phyloP scores from a whole-genome alignment of 2,329 filamentous ascomycete species.

The Aureobasidium mangrovei region DNA sequence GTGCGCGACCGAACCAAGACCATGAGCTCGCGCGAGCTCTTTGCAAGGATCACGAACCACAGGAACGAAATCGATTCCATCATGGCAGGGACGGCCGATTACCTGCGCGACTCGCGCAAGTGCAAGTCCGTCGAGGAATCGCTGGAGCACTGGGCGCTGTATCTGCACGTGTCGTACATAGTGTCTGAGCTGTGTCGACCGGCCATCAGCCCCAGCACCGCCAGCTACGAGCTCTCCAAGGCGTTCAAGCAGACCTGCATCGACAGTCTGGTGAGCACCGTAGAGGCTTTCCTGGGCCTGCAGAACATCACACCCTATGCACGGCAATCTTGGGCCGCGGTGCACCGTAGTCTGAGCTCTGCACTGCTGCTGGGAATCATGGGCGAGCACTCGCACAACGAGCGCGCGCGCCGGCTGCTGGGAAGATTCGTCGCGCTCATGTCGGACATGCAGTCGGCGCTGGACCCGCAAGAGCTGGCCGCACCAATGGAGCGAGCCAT shows the following conservation, averaged over 20 bases:
- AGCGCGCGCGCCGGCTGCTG: constrained; percentile 37
- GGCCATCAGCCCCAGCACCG: constrained; percentile 45
- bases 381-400: constrained; percentile 37
- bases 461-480: constrained; percentile 40
- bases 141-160: constrained; percentile 51
- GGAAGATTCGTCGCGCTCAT: constrained; percentile 40
- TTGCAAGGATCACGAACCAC: constrained; percentile 45
- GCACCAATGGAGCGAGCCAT: constrained; percentile 41
- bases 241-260: constrained; percentile 47
- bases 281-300: constrained; percentile 53
- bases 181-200: constrained; percentile 54
- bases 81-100: constrained; percentile 49
- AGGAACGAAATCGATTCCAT: constrained; percentile 49
- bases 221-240: constrained; percentile 35
- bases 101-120: constrained; percentile 46
- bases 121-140: constrained; percentile 44
- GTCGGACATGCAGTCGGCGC: constrained; percentile 37
- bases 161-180: constrained; percentile 54
- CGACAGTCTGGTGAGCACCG: constrained; percentile 44
- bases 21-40: constrained; percentile 45
- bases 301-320: constrained; percentile 42
- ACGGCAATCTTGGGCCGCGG: constrained; percentile 36
- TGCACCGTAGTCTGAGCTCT: constrained; percentile 36
- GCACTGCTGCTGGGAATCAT: constrained; percentile 37
- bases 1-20: constrained; percentile 49